phyloP scores from a whole-genome alignment of 495 filamentous ascomycete genomes.

The Copromyces sp. region DNA sequence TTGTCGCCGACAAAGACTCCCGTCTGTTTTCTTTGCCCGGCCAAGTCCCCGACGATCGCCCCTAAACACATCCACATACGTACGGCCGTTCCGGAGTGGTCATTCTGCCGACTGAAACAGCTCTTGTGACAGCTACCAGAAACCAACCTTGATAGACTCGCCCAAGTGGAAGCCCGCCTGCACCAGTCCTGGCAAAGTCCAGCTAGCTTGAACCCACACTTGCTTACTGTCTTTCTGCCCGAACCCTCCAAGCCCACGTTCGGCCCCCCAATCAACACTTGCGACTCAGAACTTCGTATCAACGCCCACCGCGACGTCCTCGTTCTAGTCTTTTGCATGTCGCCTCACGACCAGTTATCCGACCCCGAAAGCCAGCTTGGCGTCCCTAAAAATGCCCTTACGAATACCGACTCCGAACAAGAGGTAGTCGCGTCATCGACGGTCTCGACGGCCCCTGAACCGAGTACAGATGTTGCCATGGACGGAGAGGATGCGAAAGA shows the following conservation, averaged over 20 bases:
- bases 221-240: not conserved
- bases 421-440: conserved; percentile 7
- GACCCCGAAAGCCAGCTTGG: conserved; percentile 14
- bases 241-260: not conserved
- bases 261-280: not conserved
- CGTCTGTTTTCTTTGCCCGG: not conserved
- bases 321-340: conserved; percentile 21
- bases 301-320: not conserved
- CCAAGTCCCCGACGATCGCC: not conserved
- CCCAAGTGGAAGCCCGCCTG: not conserved
- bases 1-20: not conserved
- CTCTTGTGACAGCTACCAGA: not conserved
- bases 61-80: not conserved
- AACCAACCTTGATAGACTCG: not conserved
- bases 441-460: not conserved
- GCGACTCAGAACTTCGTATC: not conserved
- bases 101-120: not conserved
- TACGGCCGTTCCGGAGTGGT: not conserved
- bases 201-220: not conserved
- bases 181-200: not conserved
- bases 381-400: conserved; percentile 6
- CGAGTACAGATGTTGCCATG: not conserved
- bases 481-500: not conserved
- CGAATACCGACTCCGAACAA: not conserved
- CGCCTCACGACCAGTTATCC: conserved; percentile 18